A percentile compares a stretch with the other conserved stretches of the same genome.
Evolutionary conservation across 257 asterid genomes (phyloP).

Genomic region (Linderniella brevidens): DNA sequence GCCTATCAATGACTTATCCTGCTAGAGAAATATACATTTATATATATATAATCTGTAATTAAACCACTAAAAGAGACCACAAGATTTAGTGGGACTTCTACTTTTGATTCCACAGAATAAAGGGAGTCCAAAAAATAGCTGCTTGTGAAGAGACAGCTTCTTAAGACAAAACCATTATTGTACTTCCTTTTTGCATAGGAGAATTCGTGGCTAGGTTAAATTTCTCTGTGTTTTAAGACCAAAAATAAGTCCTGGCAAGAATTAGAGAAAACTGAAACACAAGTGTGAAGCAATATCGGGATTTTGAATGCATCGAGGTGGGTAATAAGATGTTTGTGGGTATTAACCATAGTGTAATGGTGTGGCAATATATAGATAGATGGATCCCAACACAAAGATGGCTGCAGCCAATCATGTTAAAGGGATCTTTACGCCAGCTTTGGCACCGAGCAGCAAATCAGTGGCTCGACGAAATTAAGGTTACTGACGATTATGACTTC

Average conservation of each 20-base stretch:
- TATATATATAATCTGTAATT: no score
- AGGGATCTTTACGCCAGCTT: slow-evolving; percentile 61
- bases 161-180: slow-evolving; percentile 29
- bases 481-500: slow-evolving; percentile 22
- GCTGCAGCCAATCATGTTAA: slow-evolving; percentile 50
- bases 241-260: slow-evolving; percentile 1
- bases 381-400: slow-evolving; percentile 12
- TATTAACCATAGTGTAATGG: slow-evolving; percentile 24
- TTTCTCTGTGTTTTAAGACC: slow-evolving; percentile 1
- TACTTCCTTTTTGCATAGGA: slow-evolving; percentile 12
- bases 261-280: slow-evolving; percentile 4
- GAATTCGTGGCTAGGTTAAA: neutral
- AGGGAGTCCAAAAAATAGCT: slow-evolving; percentile 26
- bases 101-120: slow-evolving; percentile 17
- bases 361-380: slow-evolving; percentile 12
- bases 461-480: slow-evolving; percentile 79
- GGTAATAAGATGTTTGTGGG: slow-evolving; percentile 18
- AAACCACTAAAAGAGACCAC: no score
- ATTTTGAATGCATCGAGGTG: slow-evolving; percentile 65
- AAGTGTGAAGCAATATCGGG: slow-evolving; percentile 39
- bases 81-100: no score
- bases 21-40: no score
- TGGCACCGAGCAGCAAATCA: slow-evolving; percentile 61
- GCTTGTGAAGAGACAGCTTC: slow-evolving; percentile 24
- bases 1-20: no score